Evolutionary conservation across 2,329 filamentous ascomycete genomes (phyloP).

Genomic region (Penicillium sp.): DNA sequence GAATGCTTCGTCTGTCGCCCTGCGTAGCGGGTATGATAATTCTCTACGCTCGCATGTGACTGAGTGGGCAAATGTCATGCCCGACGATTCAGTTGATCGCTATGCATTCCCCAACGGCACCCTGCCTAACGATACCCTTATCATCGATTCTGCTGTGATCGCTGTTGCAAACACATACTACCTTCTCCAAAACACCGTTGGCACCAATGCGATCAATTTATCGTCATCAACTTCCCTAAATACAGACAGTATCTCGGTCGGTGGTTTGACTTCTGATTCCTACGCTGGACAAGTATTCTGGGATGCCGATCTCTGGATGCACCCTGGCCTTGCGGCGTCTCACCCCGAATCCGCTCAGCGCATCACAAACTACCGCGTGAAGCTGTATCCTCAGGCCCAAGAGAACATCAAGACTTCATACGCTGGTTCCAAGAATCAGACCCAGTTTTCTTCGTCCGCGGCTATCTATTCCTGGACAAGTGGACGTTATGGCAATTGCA

Average conservation of each 20-base stretch:
- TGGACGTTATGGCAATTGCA: slow-evolving; percentile 67
- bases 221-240: slow-evolving; percentile 55
- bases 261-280: slow-evolving; percentile 65
- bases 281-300: slow-evolving; percentile 68
- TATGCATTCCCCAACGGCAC: slow-evolving; percentile 60
- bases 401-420: slow-evolving; percentile 58
- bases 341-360: slow-evolving; percentile 63
- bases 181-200: slow-evolving; percentile 51
- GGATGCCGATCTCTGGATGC: slow-evolving; percentile 69
- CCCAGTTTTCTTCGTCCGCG: slow-evolving; percentile 56
- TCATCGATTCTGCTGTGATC: slow-evolving; percentile 54
- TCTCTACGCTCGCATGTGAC: slow-evolving; percentile 57
- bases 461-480: slow-evolving; percentile 69
- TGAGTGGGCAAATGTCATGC: slow-evolving; percentile 64
- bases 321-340: slow-evolving; percentile 63
- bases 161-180: slow-evolving; percentile 51
- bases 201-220: slow-evolving; percentile 53
- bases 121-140: slow-evolving; percentile 56
- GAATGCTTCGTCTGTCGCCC: slow-evolving; percentile 53
- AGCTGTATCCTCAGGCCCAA: slow-evolving; percentile 59
- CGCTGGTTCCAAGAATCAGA: slow-evolving; percentile 60
- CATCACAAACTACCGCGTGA: slow-evolving; percentile 64
- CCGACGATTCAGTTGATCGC: slow-evolving; percentile 62
- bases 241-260: slow-evolving; percentile 65
- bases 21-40: slow-evolving; percentile 54